phyloP scores from a whole-genome alignment of 83 land plant genomes.

The Larix sibirica region DNA sequence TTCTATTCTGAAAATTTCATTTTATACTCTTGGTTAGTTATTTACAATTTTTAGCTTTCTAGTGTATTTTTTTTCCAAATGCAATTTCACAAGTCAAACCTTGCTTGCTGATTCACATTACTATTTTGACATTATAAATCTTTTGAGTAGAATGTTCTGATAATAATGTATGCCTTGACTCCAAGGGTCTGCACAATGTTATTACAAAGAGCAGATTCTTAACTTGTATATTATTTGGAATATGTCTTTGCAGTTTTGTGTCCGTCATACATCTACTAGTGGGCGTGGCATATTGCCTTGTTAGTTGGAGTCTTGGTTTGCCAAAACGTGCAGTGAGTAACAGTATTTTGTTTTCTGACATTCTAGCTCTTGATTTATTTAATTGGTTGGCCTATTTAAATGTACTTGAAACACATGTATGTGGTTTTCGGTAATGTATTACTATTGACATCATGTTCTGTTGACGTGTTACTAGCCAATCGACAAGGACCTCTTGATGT shows the following conservation, averaged over 20 bases:
- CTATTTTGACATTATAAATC: not conserved
- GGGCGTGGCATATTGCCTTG: constrained; percentile 87
- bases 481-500: constrained; percentile 61
- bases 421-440: not conserved
- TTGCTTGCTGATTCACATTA: not conserved
- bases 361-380: not conserved
- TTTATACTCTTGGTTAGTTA: not conserved
- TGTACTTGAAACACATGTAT: not conserved
- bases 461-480: constrained; percentile 67
- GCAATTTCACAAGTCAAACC: not conserved
- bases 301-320: constrained; percentile 81
- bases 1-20: not conserved
- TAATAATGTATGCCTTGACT: not conserved
- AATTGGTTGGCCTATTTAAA: not conserved
- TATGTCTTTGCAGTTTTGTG: constrained; percentile 69
- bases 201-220: not conserved
- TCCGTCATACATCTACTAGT: constrained; percentile 86
- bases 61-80: not conserved
- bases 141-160: not conserved
- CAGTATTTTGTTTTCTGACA: too few species aligned
- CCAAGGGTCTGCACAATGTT: not conserved
- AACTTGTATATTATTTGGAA: not conserved
- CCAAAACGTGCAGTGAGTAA: constrained; percentile 95
- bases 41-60: not conserved
- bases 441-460: not conserved